A percentile compares a stretch with the other conserved stretches of the same genome.
phyloP scores from a whole-genome alignment of 345 rosid species.

The Sisymbrium altissimum region DNA sequence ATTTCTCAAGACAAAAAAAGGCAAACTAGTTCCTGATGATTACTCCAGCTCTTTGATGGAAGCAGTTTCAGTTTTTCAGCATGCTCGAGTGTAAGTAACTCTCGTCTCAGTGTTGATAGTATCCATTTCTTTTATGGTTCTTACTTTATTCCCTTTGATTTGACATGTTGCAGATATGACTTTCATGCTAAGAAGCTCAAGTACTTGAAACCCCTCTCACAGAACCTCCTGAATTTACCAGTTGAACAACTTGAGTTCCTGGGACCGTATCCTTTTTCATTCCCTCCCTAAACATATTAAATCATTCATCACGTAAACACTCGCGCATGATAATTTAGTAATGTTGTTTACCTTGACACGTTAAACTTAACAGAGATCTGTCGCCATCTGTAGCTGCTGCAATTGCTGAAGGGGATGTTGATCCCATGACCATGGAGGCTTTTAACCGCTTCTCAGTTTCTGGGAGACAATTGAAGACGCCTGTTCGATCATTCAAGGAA shows the following conservation, averaged over 20 bases:
- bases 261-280: conserved; percentile 81
- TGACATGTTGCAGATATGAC: conserved; percentile 58
- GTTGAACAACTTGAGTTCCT: conserved; percentile 68
- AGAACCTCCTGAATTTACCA: conserved; percentile 42
- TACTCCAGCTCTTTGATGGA: conserved; percentile 63
- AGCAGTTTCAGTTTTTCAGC: conserved; percentile 81
- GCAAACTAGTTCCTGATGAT: conserved; percentile 72
- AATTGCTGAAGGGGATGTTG: conserved; percentile 68
- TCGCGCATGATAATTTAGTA: neutral
- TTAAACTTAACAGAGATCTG: conserved; percentile 47
- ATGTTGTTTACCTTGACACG: conserved; percentile 25
- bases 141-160: neutral
- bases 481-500: conserved; percentile 28
- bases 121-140: neutral
- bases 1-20: conserved; percentile 70
- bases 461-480: neutral
- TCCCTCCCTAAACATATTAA: neutral
- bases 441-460: conserved; percentile 41
- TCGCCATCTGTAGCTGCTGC: conserved; percentile 69
- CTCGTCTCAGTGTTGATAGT: neutral
- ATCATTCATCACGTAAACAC: neutral
- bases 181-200: conserved; percentile 43
- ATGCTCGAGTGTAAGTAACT: conserved; percentile 62
- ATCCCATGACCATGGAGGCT: conserved; percentile 69
- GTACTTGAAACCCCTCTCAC: conserved; percentile 64